Evolutionary conservation across 75 land plant species (phyloP).

Genomic region (Larix kaempferi): DNA sequence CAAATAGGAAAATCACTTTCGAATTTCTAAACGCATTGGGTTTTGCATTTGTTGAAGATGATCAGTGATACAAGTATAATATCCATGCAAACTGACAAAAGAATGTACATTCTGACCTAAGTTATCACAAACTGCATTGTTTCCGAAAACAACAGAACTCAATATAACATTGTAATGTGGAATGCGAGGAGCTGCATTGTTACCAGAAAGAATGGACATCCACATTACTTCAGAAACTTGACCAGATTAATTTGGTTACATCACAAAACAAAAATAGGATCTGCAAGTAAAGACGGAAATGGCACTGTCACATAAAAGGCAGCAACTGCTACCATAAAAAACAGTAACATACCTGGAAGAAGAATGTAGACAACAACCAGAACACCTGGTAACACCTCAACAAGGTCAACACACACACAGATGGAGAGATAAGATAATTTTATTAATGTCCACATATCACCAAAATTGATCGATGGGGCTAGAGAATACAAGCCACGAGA

Average conservation of each 20-base stretch:
- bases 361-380: neutral
- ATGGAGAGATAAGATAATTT: neutral
- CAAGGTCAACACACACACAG: neutral
- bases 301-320: neutral
- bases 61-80: neutral
- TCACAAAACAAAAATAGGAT: neutral
- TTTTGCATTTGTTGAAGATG: neutral
- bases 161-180: neutral
- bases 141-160: neutral
- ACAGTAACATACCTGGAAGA: neutral
- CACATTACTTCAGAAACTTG: neutral
- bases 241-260: neutral
- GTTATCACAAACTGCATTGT: neutral
- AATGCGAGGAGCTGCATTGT: neutral
- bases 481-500: too few relatives aligned
- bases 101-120: neutral
- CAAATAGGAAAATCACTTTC: neutral
- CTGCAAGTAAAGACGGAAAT: neutral
- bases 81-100: conserved; percentile 2
- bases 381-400: neutral
- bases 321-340: neutral
- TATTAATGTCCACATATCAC: neutral
- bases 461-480: neutral
- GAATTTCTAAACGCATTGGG: neutral
- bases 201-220: too few relatives aligned